These are phyloP conservation scores for Cutaneotrichosporon arboriforme DNA, from an alignment of 1,284 basidiomycete species.

Conservation along the genomic window DNA sequence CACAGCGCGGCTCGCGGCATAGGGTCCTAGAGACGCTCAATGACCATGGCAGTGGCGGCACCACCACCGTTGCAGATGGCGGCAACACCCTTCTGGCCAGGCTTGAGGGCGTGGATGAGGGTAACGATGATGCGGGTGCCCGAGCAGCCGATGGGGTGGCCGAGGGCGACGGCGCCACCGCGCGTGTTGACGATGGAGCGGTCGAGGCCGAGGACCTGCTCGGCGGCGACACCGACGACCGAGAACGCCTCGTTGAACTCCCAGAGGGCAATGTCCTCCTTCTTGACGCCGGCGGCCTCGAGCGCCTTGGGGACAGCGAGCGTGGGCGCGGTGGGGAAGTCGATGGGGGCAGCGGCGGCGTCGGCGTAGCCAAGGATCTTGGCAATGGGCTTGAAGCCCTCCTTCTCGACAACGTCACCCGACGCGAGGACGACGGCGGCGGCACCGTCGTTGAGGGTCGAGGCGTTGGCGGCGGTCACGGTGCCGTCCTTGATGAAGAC, in stretches of 20 bases:
- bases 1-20: constrained; percentile 4
- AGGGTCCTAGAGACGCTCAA: constrained; percentile 65
- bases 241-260: constrained; percentile 99
- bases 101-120: constrained; percentile 81
- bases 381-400: constrained; percentile 83
- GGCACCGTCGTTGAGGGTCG: constrained; percentile 95
- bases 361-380: constrained; percentile 92
- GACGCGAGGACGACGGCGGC: constrained; percentile 91
- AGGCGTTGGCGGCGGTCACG: constrained; percentile 94
- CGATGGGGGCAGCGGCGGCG: constrained; percentile 90
- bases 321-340: constrained; percentile 94
- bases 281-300: constrained; percentile 73
- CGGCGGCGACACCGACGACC: constrained; percentile 83
- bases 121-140: constrained; percentile 94
- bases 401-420: constrained; percentile 79
- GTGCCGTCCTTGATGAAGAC: constrained; percentile 84
- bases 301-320: constrained; percentile 85
- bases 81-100: constrained; percentile 94
- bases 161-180: constrained; percentile 89
- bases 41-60: constrained; percentile 81
- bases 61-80: constrained; percentile 98
- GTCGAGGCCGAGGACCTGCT: constrained; percentile 79
- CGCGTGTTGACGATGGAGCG: constrained; percentile 86
- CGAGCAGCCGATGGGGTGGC: constrained; percentile 91
- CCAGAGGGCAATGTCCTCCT: constrained; percentile 83